phyloP scores from a whole-genome alignment of 345 rosid species.

The Fremontodendron californicum region DNA sequence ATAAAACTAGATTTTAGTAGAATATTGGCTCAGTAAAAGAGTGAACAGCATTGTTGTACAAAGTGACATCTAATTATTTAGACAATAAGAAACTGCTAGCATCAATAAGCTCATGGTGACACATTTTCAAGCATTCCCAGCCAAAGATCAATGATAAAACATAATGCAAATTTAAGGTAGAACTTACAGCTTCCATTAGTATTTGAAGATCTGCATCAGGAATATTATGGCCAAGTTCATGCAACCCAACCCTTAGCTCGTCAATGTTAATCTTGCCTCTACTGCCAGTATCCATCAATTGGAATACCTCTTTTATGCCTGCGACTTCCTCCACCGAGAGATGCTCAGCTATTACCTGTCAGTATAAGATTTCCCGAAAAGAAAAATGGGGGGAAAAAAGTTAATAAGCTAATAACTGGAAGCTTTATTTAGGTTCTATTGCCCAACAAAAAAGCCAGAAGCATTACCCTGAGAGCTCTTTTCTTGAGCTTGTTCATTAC shows the following conservation, averaged over 20 bases:
- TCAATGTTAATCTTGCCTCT: slow-evolving; percentile 86
- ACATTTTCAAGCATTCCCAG: neutral
- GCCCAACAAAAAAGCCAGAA: neutral
- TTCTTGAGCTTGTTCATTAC: slow-evolving; percentile 99
- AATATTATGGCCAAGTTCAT: slow-evolving; percentile 70
- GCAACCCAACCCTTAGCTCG: slow-evolving; percentile 72
- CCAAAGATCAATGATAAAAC: neutral
- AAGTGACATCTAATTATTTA: too few relatives aligned
- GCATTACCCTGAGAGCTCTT: slow-evolving; percentile 88
- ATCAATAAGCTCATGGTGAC: neutral
- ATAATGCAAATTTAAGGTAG: neutral
- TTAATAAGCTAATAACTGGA: neutral
- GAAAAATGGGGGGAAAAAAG: neutral
- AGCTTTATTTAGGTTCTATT: neutral
- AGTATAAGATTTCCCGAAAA: neutral
- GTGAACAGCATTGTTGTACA: too few relatives aligned
- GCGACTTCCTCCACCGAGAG: slow-evolving; percentile 93
- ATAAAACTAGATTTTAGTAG: neutral
- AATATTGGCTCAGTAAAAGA: too few relatives aligned
- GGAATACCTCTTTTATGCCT: slow-evolving; percentile 84
- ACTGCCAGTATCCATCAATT: slow-evolving; percentile 68
- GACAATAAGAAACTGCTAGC: neutral
- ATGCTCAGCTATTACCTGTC: slow-evolving; percentile 91
- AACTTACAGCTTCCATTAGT: slow-evolving; percentile 91
- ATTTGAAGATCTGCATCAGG: slow-evolving; percentile 84